Conservation (phyloP, 129 eudicot genomes). For the Oenanthe sinensis region DNA sequence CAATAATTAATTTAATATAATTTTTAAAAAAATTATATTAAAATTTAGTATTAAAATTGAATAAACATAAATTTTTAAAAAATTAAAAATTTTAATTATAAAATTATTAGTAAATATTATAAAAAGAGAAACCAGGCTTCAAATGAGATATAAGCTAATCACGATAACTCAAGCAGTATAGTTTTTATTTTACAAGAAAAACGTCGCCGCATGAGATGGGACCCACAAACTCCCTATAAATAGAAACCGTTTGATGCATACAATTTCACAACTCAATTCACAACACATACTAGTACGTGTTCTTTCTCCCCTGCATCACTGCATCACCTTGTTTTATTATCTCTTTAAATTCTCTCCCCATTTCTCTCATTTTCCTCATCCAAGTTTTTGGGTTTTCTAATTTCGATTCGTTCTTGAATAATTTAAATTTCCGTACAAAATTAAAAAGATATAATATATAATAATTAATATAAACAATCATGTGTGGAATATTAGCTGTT, state of each 20-base stretch:
- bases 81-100: too few relatives aligned
- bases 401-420: background rate
- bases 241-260: background rate
- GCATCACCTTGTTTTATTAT: background rate
- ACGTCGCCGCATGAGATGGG: conserved; percentile 13
- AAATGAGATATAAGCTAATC: too few relatives aligned
- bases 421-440: background rate
- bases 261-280: background rate
- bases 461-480: conserved; percentile 26
- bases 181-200: background rate
- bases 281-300: background rate
- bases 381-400: background rate
- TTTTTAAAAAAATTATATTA: too few relatives aligned
- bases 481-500: conserved; percentile 93
- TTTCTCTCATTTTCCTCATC: background rate
- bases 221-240: conserved; percentile 1
- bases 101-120: too few relatives aligned
- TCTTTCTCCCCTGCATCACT: background rate
- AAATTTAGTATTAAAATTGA: too few relatives aligned
- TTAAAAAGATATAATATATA: background rate
- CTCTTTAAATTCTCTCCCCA: background rate
- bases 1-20: too few relatives aligned
- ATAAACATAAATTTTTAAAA: too few relatives aligned
- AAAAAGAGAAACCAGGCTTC: too few relatives aligned
- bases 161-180: background rate